These are phyloP conservation scores for Torulaspora delbrueckii DNA, from an alignment of 805 yeast genomes.

Conservation along the genomic window DNA sequence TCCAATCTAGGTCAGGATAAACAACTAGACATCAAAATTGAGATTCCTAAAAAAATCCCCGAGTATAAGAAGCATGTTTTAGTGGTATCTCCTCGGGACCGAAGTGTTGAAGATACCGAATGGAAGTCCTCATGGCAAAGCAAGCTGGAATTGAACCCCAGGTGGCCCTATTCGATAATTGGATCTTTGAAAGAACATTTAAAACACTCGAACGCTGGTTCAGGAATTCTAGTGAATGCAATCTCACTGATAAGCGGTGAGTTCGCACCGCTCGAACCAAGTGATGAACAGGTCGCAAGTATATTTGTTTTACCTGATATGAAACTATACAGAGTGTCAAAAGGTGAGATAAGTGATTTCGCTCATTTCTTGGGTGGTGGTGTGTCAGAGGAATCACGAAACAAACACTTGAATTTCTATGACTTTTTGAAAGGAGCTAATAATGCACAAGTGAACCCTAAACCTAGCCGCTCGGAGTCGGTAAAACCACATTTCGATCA, in stretches of 20 bases:
- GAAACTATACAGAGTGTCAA: constrained; percentile 19
- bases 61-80: constrained; percentile 25
- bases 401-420: constrained; percentile 9
- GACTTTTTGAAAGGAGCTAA: constrained; percentile 19
- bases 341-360: constrained; percentile 14
- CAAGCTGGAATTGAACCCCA: constrained; percentile 21
- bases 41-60: constrained; percentile 21
- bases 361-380: constrained; percentile 22
- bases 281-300: constrained; percentile 6
- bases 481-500: constrained; percentile 8
- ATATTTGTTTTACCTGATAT: constrained; percentile 24
- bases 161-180: constrained; percentile 25
- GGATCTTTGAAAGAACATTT: constrained; percentile 15
- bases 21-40: constrained; percentile 11
- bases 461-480: neutral
- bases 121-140: constrained; percentile 26
- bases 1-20: constrained; percentile 9
- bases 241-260: constrained; percentile 14
- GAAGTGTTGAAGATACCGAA: constrained; percentile 7
- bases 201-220: constrained; percentile 12
- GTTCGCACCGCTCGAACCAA: constrained; percentile 2
- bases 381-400: neutral
- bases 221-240: constrained; percentile 20
- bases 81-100: constrained; percentile 19
- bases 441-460: constrained; percentile 4